Evolutionary conservation across 192 early-diverging fungal species (phyloP), one percentile per base, ranked within the genome.

Genomic region (Cetraspora pellucida): DNA sequence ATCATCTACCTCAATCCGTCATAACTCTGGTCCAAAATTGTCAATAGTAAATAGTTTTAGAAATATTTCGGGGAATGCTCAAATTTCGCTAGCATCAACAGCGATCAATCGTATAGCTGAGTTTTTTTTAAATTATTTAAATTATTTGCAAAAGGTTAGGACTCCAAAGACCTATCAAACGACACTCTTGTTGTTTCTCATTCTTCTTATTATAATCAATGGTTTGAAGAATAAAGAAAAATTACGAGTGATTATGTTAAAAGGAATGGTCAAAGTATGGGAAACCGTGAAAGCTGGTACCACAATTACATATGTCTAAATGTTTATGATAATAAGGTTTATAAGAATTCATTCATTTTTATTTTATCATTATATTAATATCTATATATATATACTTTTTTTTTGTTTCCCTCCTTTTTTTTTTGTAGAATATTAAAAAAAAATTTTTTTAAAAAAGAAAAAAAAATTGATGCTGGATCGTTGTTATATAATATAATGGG

Each of bases 281-380:
- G 37, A 74, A 60, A 74, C 72, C 14, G n/a, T 74, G 14, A 74
- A 74, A 6, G 57, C 72, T 46, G 72, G 71, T 30, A 72, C 54
- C 14, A 58, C 54, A 10, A 23, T 60, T 7, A 72, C 70, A 21
- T 57, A 72, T 21, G 31, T 72, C 37, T 72, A 19, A 37, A 43
- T n/a, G n/a, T n/a, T n/a, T n/a, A n/a, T n/a, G 37, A 37, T 37
- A 37, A 1, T 37, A 6, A 37, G 7, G 1, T 7, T 37, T 37
- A 37, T 37, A 37, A 37, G 37, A 37, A 37, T 37, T 37, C 31
- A 37, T n/a, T n/a, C n/a, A n/a, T n/a, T 37, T 37, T 37, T 37
- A 37, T 37, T 37, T 37, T 37, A 37, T 37, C 37, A 37, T 37
- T 37, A 37, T 37, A 37, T 37, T n/a, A n/a, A 37, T 7, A 37